Evolutionary conservation across 2,329 filamentous ascomycete species (phyloP), one percentile per base, ranked within the genome.

Genomic region (Sclerotinia borealis): DNA sequence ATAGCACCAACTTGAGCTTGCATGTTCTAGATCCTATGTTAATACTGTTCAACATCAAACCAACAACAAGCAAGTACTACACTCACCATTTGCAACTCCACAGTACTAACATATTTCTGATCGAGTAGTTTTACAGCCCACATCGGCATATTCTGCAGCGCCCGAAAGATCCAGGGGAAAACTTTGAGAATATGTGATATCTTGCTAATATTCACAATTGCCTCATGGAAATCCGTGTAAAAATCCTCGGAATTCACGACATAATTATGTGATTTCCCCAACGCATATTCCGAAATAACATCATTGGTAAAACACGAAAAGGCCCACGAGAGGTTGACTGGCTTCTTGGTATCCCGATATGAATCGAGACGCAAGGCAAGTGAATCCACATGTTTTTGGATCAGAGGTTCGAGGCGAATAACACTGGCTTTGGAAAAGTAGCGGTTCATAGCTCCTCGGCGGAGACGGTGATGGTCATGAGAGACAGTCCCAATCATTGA

Each of bases 11-110:
- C 69, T 47, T 74, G 68, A n/a, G 66, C 63, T 19, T 71, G 76
- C 10, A 79, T 69, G 50, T 75, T 68, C 66, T 81, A 31, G 4
- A n/a, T 31, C 6, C 3, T 2, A 2, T 13, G 31, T 56, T 7
- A 62, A 37, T 22, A 13, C 11, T n/a, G 27, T n/a, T n/a, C 36
- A 54, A 29, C 56, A 36, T 41, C 3, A 31, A 15, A 31, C 17
- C 29, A 9, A 19, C 11, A 17, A 22, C 2, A 17, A 47, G 10
- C 15, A 15, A 19, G 9, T 10, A 19, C 2, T 54, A 65, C 48
- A 51, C 63, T 49, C 63, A 65, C 63, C 31, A 63, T 60, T 19
- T 63, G 47, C 27, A 47, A 51, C 19, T 37, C 22, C 19, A 63
- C 61, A 29, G 52, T 29, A 31, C 47, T 36, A 13, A 37, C 52